Base-by-base conservation (phyloP, 2,329 filamentous ascomycete genomes). In the Calonectria hongkongensis region DNA sequence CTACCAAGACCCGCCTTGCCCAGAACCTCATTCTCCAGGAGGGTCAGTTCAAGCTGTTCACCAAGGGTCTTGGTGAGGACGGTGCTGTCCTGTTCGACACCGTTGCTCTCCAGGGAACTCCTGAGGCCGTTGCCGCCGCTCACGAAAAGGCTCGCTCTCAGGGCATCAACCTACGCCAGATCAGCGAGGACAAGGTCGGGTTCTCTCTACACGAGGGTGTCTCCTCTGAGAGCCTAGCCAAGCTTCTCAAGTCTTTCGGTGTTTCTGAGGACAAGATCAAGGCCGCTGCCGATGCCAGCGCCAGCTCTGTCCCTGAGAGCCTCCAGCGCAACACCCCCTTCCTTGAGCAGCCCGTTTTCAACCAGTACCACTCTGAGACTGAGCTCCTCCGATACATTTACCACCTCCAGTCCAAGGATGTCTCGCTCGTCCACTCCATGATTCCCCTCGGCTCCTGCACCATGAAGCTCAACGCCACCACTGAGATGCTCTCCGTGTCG, bases 391-490 rank as follows among this genome's bases (percentile, higher is more conserved):
- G 96, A 64, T 98, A 98, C 86, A 98, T 98, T 79, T 91, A 96
- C 82, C 95, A 98, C 83, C 89, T 98, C 9, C 94, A 97, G 83
- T 97, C 95, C 50, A 98, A 98, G 87, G 96, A 98, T 83, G 88
- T 98, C 7, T 98, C 96, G 1, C 89, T 98, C 3, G 94, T 95
- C 1, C 96, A 98, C 86, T 98, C 96, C 8, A 98, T 98, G 96
- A 98, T 98, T 74, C 95, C 96, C 2, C 91, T 98, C 2, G 96
- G 96, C 16, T 98, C 96, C 2, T 98, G 96, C 88, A 98, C 96
- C 10, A 98, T 98, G 96, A 98, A 98, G 88, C 92, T 98, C 65
- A 98, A 98, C 83, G 94, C 94, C 62, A 97, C 96, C 8, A 94
- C 95, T 0, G 95, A 98, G 86, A 98, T 98, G 96, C 90, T 94